Evolutionary conservation across 208 protist genomes (phyloP).

Genomic region (Leishmania aethiopica): DNA sequence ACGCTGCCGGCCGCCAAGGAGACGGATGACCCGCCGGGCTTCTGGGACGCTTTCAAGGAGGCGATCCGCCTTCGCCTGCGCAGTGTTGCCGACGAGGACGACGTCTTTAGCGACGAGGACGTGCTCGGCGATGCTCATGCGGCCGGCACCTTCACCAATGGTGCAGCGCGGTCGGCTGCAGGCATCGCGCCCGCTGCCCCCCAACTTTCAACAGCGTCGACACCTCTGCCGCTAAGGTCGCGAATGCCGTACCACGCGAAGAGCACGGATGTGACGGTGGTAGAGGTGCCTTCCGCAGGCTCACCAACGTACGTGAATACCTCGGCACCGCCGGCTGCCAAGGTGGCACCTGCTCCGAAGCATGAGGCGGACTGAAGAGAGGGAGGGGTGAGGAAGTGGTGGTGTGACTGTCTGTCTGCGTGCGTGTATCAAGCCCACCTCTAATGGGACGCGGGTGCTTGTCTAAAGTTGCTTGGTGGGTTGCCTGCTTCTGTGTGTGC

Average conservation of each 20-base stretch:
- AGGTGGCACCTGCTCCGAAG: constrained; percentile 5
- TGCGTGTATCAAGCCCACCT: too few relatives aligned
- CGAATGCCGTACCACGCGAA: constrained; percentile 4
- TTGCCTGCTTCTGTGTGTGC: not conserved
- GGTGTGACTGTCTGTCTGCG: not conserved
- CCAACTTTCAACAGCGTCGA: not conserved
- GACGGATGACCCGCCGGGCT: constrained; percentile 41
- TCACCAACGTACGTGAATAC: not conserved
- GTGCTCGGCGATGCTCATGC: not conserved
- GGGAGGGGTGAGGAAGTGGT: not conserved
- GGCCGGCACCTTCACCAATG: not conserved
- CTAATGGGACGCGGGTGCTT: too few relatives aligned
- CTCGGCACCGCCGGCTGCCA: constrained; percentile 14
- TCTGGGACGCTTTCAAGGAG: constrained; percentile 41
- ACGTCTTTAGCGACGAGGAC: constrained; percentile 35
- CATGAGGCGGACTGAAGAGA: constrained; percentile 6
- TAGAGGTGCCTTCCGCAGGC: too few relatives aligned
- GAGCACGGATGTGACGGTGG: constrained; percentile 19
- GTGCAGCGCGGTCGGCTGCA: not conserved
- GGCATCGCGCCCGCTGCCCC: not conserved
- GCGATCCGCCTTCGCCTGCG: constrained; percentile 50
- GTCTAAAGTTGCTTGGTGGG: too few relatives aligned
- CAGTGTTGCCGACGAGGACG: constrained; percentile 42
- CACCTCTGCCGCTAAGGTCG: not conserved
- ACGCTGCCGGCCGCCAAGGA: constrained; percentile 31